A percentile compares a stretch with the other conserved stretches of the same genome.
Conservation (phyloP, 768 basidiomycete species). For the Saitozyma sp. region DNA sequence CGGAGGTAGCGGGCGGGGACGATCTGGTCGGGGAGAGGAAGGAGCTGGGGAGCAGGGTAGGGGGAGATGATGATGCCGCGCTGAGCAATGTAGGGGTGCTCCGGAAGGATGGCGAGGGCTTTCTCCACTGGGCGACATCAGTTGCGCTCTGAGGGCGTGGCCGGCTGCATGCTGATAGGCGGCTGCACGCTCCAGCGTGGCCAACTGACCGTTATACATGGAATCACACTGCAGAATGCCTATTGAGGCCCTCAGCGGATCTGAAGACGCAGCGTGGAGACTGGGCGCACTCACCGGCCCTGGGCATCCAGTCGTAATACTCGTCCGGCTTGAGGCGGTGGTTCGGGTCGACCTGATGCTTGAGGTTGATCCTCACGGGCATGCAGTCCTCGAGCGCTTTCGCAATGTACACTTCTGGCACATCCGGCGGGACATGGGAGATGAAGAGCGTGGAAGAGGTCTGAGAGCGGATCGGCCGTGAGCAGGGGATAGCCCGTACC, state of each 20-base stretch:
- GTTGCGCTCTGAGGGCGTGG: neutral
- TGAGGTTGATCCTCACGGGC: constrained; percentile 31
- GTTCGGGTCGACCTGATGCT: constrained; percentile 11
- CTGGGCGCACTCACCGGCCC: constrained; percentile 18
- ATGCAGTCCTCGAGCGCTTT: constrained; percentile 30
- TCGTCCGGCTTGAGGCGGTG: constrained; percentile 28
- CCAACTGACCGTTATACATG: constrained; percentile 24
- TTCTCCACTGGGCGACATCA: constrained; percentile 26
- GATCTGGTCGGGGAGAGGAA: constrained; percentile 22
- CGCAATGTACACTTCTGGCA: constrained; percentile 26
- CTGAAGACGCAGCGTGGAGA: constrained; percentile 1
- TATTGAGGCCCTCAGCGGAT: neutral
- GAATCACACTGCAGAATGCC: constrained; percentile 30
- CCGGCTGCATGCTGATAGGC: neutral
- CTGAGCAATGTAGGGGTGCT: constrained; percentile 20
- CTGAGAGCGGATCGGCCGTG: constrained; percentile 6
- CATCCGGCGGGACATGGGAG: constrained; percentile 21
- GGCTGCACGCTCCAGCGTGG: too few relatives aligned
- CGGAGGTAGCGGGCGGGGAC: constrained; percentile 27
- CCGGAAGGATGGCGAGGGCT: constrained; percentile 30
- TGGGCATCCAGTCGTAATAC: constrained; percentile 42
- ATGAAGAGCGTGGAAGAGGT: constrained; percentile 18
- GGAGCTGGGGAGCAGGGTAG: constrained; percentile 20
- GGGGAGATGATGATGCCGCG: constrained; percentile 29
- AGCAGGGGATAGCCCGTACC: neutral